Base-by-base conservation (phyloP, 2,329 filamentous ascomycete species). In the Fusarium gaditjirri region DNA sequence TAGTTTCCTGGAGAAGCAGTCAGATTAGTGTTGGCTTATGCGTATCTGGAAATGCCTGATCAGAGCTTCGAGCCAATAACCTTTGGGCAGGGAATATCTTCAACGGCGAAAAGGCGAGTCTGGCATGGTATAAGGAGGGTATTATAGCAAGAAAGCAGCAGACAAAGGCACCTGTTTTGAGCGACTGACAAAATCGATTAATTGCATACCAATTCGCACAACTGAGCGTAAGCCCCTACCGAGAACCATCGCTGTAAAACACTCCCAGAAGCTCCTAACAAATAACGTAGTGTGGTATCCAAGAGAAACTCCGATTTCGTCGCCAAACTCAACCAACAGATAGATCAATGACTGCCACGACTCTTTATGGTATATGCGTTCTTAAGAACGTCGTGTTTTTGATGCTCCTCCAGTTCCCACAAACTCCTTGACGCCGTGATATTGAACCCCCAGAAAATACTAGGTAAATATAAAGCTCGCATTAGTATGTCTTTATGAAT, bases 1-100 rank as follows among this genome's bases (percentile, higher is more conserved):
- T 0, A 89, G 90, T 11, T 99, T 99, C 80, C 84, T 99, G 74
- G 95, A 98, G 82, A 89, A 91, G 76, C 81, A 82, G 50, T 71
- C 73, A 78, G 61, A 75, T 53, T 76, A 67, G 67, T 35, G 49
- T 25, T 43, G 23, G 11, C 13, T 31, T 9, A n/a, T 9, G 16
- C 29, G 10, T 23, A 19, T 23, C 31, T 27, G 19, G 13, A 19
- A n/a, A 35, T 31, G 17, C 23, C 16, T 5, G 23, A 35, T 16
- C 53, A 13, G 11, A n/a, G 33, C 21, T 23, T 19, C 13, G 43
- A 33, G 38, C 50, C n/a, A 17, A 25, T 19, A 13, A 17, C 4
- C 39, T 23, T 58, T 16, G 25, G 27, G 19, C 13, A 39, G 25
- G 52, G 23, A 33, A 33, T 38, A 33, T 38, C 8, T 17, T n/a